phyloP scores from a whole-genome alignment of 441 rosid species.

The Eruca vesicaria region DNA sequence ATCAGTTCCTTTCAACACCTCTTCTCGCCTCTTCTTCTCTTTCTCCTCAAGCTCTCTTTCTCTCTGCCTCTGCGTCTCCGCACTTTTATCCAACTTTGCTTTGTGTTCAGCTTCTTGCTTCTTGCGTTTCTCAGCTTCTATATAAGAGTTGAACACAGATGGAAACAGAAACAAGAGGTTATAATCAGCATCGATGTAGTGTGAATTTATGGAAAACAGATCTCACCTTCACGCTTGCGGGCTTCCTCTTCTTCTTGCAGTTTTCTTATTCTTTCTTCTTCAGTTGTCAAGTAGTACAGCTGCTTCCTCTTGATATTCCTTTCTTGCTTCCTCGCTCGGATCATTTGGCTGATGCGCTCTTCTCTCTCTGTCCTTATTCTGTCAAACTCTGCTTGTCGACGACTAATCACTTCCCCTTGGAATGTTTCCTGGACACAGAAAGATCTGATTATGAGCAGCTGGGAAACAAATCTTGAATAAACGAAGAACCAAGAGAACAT shows the following conservation, averaged over 20 bases:
- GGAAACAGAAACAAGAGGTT: neutral
- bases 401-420: conserved; percentile 70
- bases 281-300: conserved; percentile 57
- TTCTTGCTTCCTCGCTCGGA: conserved; percentile 64
- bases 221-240: conserved; percentile 73
- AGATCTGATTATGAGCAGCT: conserved; percentile 1
- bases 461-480: neutral
- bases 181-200: neutral
- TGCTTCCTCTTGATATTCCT: conserved; percentile 77
- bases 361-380: conserved; percentile 61
- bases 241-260: conserved; percentile 89
- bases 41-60: conserved; percentile 83
- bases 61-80: conserved; percentile 87
- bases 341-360: conserved; percentile 68
- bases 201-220: conserved; percentile 13
- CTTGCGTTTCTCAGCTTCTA: conserved; percentile 85
- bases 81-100: conserved; percentile 86
- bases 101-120: conserved; percentile 78
- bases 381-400: conserved; percentile 69
- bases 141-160: neutral
- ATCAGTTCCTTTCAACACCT: conserved; percentile 50
- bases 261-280: conserved; percentile 70
- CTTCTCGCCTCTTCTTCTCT: conserved; percentile 55
- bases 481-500: too few species aligned
- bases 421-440: conserved; percentile 49